Percentiles rank a stretch among this genome's conserved stretches.
These are phyloP conservation scores for Gossypium aridum DNA, from an alignment of 441 rosid genomes.

Conservation along the genomic window DNA sequence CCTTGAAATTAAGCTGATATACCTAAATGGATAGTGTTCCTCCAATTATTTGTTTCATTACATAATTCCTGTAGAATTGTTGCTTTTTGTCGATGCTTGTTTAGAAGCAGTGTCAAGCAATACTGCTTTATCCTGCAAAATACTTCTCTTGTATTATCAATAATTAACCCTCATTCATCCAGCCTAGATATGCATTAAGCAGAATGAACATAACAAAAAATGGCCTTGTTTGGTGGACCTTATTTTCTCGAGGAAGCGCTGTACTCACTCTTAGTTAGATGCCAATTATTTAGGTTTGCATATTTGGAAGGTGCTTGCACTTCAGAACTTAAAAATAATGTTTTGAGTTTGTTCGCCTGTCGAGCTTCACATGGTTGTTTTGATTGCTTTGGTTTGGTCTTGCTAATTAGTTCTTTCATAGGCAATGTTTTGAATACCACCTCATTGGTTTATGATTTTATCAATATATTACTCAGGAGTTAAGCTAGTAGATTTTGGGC, in stretches of 20 bases:
- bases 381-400: not conserved
- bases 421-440: not conserved
- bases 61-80: not conserved
- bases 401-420: not conserved
- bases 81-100: not conserved
- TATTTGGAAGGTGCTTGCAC: not conserved
- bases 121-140: not conserved
- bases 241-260: not conserved
- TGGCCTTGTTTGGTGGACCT: not conserved
- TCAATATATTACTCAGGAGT: not conserved
- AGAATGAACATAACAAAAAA: not conserved
- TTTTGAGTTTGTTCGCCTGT: not conserved
- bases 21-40: not conserved
- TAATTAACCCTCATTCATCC: not conserved
- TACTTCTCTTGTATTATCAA: not conserved
- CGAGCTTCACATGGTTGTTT: conserved; percentile 6
- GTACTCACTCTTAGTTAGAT: too few species aligned
- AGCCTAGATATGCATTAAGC: not conserved
- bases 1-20: not conserved
- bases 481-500: not conserved
- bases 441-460: not conserved
- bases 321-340: not conserved
- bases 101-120: not conserved
- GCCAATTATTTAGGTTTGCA: not conserved
- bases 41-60: not conserved